Conservation (phyloP, 1,284 basidiomycete genomes). For the Trichosporon coremiiforme region DNA sequence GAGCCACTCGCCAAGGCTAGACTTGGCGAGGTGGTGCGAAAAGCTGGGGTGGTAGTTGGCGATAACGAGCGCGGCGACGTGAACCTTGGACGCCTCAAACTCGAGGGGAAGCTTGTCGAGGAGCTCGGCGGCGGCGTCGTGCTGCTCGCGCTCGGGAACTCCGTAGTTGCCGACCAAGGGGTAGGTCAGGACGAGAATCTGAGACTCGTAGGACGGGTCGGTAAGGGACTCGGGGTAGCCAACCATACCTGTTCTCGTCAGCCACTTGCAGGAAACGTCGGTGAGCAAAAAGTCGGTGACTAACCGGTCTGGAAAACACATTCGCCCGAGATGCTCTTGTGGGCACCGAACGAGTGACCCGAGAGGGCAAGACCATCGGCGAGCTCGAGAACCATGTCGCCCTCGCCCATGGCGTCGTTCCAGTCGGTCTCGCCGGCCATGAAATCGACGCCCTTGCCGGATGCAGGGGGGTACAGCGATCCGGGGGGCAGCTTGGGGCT, state of each 20-base stretch:
- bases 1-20: slow-evolving; percentile 88
- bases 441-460: slow-evolving; percentile 52
- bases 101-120: slow-evolving; percentile 70
- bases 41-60: slow-evolving; percentile 94
- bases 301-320: slow-evolving; percentile 99
- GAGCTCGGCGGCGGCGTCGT: slow-evolving; percentile 50
- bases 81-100: slow-evolving; percentile 95
- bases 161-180: slow-evolving; percentile 98
- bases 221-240: slow-evolving; percentile 98
- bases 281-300: slow-evolving; percentile 45
- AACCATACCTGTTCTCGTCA: slow-evolving; percentile 77
- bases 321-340: slow-evolving; percentile 93
- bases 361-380: slow-evolving; percentile 85
- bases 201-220: slow-evolving; percentile 97
- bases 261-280: not conserved
- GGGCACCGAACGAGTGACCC: slow-evolving; percentile 91
- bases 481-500: slow-evolving; percentile 35
- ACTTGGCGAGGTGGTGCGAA: slow-evolving; percentile 90
- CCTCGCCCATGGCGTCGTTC: slow-evolving; percentile 50
- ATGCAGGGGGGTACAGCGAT: slow-evolving; percentile 54
- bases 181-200: slow-evolving; percentile 97
- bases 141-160: slow-evolving; percentile 73
- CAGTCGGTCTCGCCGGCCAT: slow-evolving; percentile 47
- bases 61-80: slow-evolving; percentile 87
- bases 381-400: slow-evolving; percentile 77